phyloP scores from a whole-genome alignment of 2,329 filamentous ascomycete species.

The Fusarium algeriense region DNA sequence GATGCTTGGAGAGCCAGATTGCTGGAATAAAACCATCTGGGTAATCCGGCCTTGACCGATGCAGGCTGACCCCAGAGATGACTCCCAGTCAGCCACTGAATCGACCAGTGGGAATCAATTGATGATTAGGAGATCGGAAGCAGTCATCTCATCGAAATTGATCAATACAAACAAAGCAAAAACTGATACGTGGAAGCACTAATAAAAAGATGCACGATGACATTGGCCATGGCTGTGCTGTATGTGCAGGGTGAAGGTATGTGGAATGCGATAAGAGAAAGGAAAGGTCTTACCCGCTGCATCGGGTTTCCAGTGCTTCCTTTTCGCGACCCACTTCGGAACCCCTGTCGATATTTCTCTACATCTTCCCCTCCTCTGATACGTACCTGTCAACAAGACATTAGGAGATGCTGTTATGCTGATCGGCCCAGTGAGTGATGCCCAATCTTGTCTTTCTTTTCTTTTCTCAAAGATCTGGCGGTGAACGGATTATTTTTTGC shows the following conservation, averaged over 20 bases:
- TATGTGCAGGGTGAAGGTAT: no score
- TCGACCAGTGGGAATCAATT: constrained; percentile 35
- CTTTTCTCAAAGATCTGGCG: neutral
- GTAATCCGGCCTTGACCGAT: constrained; percentile 45
- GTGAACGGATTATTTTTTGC: constrained; percentile 14
- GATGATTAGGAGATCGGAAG: constrained; percentile 23
- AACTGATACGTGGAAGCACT: constrained; percentile 14
- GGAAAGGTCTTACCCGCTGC: neutral
- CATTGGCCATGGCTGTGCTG: neutral
- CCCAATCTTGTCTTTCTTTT: constrained; percentile 6
- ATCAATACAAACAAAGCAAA: constrained; percentile 26
- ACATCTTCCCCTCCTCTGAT: constrained; percentile 28
- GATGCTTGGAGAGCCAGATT: constrained; percentile 35
- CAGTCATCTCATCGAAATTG: constrained; percentile 9
- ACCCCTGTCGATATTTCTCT: constrained; percentile 22
- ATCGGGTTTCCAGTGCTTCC: constrained; percentile 25
- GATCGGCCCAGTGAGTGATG: neutral
- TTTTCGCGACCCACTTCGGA: constrained; percentile 33
- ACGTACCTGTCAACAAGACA: constrained; percentile 11
- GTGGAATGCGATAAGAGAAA: constrained; percentile 18
- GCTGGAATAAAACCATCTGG: constrained; percentile 33
- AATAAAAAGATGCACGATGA: neutral
- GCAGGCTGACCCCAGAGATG: constrained; percentile 34
- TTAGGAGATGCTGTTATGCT: constrained; percentile 10
- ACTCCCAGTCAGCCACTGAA: constrained; percentile 44